phyloP scores from a whole-genome alignment of 2,329 filamentous ascomycete genomes.

The Penicillium sp. region DNA sequence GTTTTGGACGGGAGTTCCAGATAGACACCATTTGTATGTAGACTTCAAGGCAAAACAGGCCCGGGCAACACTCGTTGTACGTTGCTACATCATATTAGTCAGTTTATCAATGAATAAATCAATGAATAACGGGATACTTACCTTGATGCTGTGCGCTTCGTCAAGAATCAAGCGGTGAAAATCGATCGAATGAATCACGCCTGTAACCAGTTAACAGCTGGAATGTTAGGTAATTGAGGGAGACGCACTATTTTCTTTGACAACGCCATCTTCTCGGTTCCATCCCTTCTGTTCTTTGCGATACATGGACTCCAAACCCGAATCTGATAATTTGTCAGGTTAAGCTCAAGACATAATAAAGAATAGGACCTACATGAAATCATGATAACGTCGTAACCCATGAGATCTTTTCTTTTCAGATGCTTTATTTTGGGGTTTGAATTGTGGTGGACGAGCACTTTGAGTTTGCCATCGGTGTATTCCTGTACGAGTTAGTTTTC shows the following conservation, averaged over 20 bases:
- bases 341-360: neutral
- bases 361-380: slow-evolving; percentile 77
- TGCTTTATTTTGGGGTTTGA: slow-evolving; percentile 79
- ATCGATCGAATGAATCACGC: slow-evolving; percentile 74
- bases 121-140: slow-evolving; percentile 32
- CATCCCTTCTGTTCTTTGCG: slow-evolving; percentile 91
- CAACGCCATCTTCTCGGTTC: slow-evolving; percentile 70
- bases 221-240: neutral
- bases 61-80: slow-evolving; percentile 86
- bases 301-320: slow-evolving; percentile 79
- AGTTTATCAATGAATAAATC: neutral
- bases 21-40: slow-evolving; percentile 91
- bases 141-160: slow-evolving; percentile 92
- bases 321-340: slow-evolving; percentile 31
- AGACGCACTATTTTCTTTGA: slow-evolving; percentile 65
- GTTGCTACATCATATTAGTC: slow-evolving; percentile 32
- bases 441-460: slow-evolving; percentile 85
- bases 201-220: slow-evolving; percentile 34
- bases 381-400: slow-evolving; percentile 87
- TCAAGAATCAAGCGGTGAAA: slow-evolving; percentile 93
- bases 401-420: slow-evolving; percentile 69
- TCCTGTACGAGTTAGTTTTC: slow-evolving; percentile 23
- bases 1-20: slow-evolving; percentile 92
- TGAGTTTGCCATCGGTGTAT: slow-evolving; percentile 83
- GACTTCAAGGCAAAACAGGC: slow-evolving; percentile 89